These are phyloP conservation scores for Sanghuangporus sanghuang DNA, from an alignment of 1,284 basidiomycete genomes.

Conservation along the genomic window DNA sequence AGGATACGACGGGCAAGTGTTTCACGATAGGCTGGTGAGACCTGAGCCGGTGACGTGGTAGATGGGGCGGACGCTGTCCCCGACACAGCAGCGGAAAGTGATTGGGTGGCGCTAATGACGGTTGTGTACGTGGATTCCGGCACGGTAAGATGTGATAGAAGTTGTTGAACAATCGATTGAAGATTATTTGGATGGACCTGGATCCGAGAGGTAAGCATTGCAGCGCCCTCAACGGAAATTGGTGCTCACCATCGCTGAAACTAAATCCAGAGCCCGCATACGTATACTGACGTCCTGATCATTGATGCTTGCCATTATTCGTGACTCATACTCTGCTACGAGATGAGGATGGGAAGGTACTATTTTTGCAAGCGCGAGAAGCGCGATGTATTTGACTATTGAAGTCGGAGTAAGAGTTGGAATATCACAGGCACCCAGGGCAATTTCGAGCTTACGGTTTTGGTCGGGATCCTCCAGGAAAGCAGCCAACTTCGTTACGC, in stretches of 20 bases:
- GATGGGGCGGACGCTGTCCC: conserved; percentile 30
- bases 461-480: conserved; percentile 94
- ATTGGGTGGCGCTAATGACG: conserved; percentile 48
- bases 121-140: conserved; percentile 45
- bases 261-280: conserved; percentile 90
- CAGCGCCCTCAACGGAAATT: not conserved
- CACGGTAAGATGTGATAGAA: conserved; percentile 81
- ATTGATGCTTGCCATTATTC: conserved; percentile 84
- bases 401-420: not conserved
- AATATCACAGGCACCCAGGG: not conserved
- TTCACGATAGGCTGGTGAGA: conserved; percentile 75
- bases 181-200: conserved; percentile 81
- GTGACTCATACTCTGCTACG: conserved; percentile 89
- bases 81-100: conserved; percentile 47
- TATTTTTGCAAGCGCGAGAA: conserved; percentile 94
- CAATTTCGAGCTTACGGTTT: conserved; percentile 58
- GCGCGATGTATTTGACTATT: conserved; percentile 92
- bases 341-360: conserved; percentile 90
- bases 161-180: conserved; percentile 83
- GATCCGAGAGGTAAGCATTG: conserved; percentile 10
- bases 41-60: conserved; percentile 45
- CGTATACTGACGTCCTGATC: conserved; percentile 95
- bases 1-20: conserved; percentile 79
- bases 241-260: conserved; percentile 80
- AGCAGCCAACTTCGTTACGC: conserved; percentile 89